Evolutionary conservation across 2,329 filamentous ascomycete genomes (phyloP).

Genomic region (Magnaporthiopsis rhizophila): DNA sequence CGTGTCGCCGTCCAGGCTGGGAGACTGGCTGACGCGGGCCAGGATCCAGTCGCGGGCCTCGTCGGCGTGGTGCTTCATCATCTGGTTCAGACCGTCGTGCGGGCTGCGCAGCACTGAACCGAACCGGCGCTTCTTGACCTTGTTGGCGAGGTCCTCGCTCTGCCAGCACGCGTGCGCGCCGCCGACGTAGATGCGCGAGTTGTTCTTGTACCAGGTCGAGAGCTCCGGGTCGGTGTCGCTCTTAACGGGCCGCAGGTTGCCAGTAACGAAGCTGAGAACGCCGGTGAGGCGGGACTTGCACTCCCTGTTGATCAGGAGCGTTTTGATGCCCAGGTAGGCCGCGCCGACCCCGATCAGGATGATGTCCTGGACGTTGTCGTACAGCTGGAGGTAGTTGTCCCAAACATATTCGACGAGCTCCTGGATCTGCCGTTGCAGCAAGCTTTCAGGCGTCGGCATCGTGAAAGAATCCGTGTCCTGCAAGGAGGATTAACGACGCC

Average conservation of each 20-base stretch:
- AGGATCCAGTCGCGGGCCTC: conserved; percentile 46
- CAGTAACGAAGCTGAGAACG: conserved; percentile 74
- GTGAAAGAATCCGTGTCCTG: conserved; percentile 42
- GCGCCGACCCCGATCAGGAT: conserved; percentile 87
- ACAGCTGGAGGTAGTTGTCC: conserved; percentile 91
- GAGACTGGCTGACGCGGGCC: conserved; percentile 23
- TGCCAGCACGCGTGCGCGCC: conserved; percentile 69
- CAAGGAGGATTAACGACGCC: too few species aligned
- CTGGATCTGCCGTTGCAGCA: conserved; percentile 51
- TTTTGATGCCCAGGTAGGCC: conserved; percentile 74
- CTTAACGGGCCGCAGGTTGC: conserved; percentile 67
- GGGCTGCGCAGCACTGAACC: conserved; percentile 48
- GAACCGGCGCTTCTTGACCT: conserved; percentile 53
- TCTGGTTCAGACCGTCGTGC: conserved; percentile 39
- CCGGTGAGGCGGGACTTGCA: conserved; percentile 62
- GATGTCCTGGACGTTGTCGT: conserved; percentile 61
- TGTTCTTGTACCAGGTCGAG: conserved; percentile 74
- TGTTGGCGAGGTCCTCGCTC: conserved; percentile 50
- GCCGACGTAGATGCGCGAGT: conserved; percentile 73
- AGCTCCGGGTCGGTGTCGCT: conserved; percentile 69
- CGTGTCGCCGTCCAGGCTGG: conserved; percentile 30
- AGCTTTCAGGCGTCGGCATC: conserved; percentile 35
- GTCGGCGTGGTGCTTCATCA: conserved; percentile 47
- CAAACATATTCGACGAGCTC: conserved; percentile 81
- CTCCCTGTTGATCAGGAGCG: conserved; percentile 68